These are phyloP conservation scores for Rhizophagus sp. DNA, from an alignment of 192 early-diverging fungal genomes.

Conservation along the genomic window DNA sequence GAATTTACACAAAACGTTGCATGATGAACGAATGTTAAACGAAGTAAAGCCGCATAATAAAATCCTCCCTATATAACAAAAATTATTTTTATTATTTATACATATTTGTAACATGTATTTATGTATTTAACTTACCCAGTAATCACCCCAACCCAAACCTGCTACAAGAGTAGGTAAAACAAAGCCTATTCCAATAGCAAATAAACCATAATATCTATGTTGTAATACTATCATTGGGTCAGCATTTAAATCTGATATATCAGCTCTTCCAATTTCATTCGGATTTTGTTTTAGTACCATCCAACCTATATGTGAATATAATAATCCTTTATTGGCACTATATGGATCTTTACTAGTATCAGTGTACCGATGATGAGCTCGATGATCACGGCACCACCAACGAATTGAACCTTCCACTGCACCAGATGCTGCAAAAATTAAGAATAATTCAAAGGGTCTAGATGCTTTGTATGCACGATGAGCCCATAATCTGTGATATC, in stretches of 20 bases:
- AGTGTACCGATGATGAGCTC: slow-evolving; percentile 87
- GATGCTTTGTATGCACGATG: slow-evolving; percentile 76
- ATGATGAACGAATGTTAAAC: slow-evolving; percentile 81
- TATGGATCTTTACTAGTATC: slow-evolving; percentile 86
- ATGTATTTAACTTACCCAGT: slow-evolving; percentile 30
- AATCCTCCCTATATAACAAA: slow-evolving; percentile 62
- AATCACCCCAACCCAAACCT: slow-evolving; percentile 84
- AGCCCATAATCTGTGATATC: slow-evolving; percentile 84
- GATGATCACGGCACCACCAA: slow-evolving; percentile 87
- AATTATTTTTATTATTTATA: neutral
- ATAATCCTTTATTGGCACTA: slow-evolving; percentile 73
- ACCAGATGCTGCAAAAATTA: slow-evolving; percentile 65
- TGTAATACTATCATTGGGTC: slow-evolving; percentile 74
- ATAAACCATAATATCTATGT: slow-evolving; percentile 72
- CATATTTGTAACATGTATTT: neutral
- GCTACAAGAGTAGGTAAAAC: slow-evolving; percentile 83
- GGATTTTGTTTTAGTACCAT: slow-evolving; percentile 81
- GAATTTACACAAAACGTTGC: slow-evolving; percentile 91
- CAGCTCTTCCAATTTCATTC: slow-evolving; percentile 72
- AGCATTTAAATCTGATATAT: slow-evolving; percentile 78
- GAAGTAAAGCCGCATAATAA: slow-evolving; percentile 72
- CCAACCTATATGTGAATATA: slow-evolving; percentile 86
- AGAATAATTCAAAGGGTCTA: slow-evolving; percentile 59
- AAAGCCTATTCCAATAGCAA: slow-evolving; percentile 75
- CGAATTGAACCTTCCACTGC: slow-evolving; percentile 82